These are phyloP conservation scores for Dunaliella primolecta DNA, from an alignment of 139 green algal genomes.

Conservation along the genomic window DNA sequence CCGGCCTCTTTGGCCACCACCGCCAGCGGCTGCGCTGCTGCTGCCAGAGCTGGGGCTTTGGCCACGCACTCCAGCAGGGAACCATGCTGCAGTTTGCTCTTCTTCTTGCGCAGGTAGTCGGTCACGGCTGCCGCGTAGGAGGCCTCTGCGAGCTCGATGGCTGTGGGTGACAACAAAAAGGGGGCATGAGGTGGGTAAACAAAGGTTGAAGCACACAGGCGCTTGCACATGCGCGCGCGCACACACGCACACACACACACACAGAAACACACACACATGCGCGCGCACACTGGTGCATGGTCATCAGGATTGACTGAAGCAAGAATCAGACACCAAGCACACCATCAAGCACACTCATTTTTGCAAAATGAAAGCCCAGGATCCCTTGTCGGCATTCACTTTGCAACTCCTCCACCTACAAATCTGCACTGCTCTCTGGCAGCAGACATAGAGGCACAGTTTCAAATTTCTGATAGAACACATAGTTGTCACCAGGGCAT, in stretches of 20 bases:
- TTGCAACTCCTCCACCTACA: too few species aligned
- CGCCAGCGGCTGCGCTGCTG: constrained; percentile 15
- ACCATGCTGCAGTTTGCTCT: constrained; percentile 3
- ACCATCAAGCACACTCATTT: too few species aligned
- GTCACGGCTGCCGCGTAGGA: not conserved
- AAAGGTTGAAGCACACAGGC: not conserved
- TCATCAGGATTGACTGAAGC: too few species aligned
- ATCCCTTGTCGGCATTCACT: too few species aligned
- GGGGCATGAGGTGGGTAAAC: too few species aligned
- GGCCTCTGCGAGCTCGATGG: not conserved
- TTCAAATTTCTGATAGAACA: too few species aligned
- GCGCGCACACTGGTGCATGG: not conserved
- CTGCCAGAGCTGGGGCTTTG: not conserved
- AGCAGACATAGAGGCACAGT: too few species aligned
- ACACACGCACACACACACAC: not conserved
- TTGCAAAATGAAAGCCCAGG: too few species aligned
- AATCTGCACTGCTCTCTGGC: too few species aligned
- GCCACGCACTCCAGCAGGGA: not conserved
- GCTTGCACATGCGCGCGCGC: not conserved
- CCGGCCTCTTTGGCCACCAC: not conserved
- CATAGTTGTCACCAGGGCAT: too few species aligned
- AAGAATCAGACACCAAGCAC: too few species aligned
- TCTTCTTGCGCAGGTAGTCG: constrained; percentile 20
- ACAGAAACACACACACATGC: not conserved
- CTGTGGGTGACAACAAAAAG: not conserved